phyloP scores from a whole-genome alignment of 176 grass and related monocot genomes.

The Ensete glaucum region DNA sequence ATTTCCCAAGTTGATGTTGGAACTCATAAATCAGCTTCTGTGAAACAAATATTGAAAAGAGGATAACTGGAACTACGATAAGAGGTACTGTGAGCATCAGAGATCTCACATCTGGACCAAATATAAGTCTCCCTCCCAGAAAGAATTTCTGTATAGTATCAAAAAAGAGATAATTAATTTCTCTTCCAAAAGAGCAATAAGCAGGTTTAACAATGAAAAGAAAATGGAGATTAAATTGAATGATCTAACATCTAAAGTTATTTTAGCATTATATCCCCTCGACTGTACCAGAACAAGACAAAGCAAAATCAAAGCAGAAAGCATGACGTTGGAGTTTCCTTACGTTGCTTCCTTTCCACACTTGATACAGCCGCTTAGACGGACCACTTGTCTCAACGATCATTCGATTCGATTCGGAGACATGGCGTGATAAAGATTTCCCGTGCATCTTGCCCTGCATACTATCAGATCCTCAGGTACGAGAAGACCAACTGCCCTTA shows the following conservation, averaged over 20 bases:
- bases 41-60: constrained; percentile 50
- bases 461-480: constrained; percentile 16
- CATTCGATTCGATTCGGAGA: constrained; percentile 45
- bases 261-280: too few relatives aligned
- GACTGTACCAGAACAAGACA: too few relatives aligned
- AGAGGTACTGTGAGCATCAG: constrained; percentile 49
- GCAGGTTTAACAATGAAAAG: background rate
- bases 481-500: background rate
- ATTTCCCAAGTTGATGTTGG: constrained; percentile 38
- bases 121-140: constrained; percentile 66
- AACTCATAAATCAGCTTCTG: constrained; percentile 39
- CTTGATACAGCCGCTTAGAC: constrained; percentile 46
- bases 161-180: background rate
- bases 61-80: constrained; percentile 44
- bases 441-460: constrained; percentile 40
- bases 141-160: constrained; percentile 52
- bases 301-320: background rate
- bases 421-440: background rate
- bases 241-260: too few relatives aligned
- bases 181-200: background rate
- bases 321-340: constrained; percentile 12
- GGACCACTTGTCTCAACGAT: constrained; percentile 49
- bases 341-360: constrained; percentile 72
- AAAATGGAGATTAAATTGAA: too few relatives aligned
- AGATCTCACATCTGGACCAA: constrained; percentile 63